Base-by-base conservation (phyloP, 2,329 filamentous ascomycete species). In the Fusarium sp. region DNA sequence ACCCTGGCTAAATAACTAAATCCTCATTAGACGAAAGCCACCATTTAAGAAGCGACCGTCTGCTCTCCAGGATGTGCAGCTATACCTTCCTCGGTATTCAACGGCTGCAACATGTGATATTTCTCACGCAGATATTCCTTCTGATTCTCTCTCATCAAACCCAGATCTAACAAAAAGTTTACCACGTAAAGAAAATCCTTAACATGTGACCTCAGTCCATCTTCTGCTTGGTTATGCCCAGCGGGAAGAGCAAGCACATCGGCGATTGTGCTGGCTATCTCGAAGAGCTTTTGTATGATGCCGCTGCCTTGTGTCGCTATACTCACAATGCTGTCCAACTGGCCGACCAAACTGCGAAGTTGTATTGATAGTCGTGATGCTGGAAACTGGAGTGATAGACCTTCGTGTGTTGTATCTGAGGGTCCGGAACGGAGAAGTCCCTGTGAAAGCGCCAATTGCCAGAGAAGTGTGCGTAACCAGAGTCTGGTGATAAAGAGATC, bases 191-290 rank as follows among this genome's bases (percentile, higher is more conserved):
- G 72, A 62, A 87, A 86, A 66, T 88, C 86, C 55, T 86, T 82
- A 44, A 88, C 83, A 18, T 84, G 79, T 6, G 82, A 78, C 8
- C 79, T 77, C 4, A 82, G 83, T 29, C 85, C 84, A 38, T 84
- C 80, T 6, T 82, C 75, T 11, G 71, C 73, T 56, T 77, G 71
- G 24, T 68, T 64, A 0, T 82, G 80, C 1, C 80, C 80, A 9
- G 81, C 79, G 0, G 84, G 84, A 16, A 88, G 77, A 43, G 85
- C 84, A 23, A 88, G 80, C 3, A 89, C 86, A 66, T 89, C 86
- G 11, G 86, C 85, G 44, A 89, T 85, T 3, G 86, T 88, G 72
- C 86, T 87, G 1, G 86, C 85, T 63, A 89, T 86, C 70, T 89
- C 87, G 57, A 89, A 87, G 7, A 89, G 78, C 72, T 89, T 89